A percentile compares a stretch with the other conserved stretches of the same genome.
These are phyloP conservation scores for Saprolegnia parasitica DNA, from an alignment of 352 stramenopile genomes.

Conservation along the genomic window DNA sequence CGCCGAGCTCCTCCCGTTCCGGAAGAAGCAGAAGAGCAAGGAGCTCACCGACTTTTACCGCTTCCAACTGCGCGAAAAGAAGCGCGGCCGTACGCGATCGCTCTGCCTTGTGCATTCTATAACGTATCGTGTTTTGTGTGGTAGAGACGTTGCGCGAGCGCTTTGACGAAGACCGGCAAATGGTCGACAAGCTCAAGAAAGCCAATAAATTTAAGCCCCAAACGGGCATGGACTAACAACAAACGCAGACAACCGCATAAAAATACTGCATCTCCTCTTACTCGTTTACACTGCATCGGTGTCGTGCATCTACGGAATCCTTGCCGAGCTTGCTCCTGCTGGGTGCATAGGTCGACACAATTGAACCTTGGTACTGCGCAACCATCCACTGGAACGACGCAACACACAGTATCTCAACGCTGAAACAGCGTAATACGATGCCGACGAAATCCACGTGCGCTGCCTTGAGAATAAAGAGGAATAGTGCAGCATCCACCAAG, in stretches of 20 bases:
- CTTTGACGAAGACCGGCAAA: conserved; percentile 73
- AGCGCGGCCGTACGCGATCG: conserved; percentile 63
- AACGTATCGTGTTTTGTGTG: conserved; percentile 34
- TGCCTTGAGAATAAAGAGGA: too few species aligned
- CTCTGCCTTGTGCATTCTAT: not conserved
- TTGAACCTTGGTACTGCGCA: too few species aligned
- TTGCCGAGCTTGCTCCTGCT: too few species aligned
- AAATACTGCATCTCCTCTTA: not conserved
- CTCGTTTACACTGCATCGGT: too few species aligned
- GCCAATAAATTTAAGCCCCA: conserved; percentile 78
- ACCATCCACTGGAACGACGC: too few species aligned
- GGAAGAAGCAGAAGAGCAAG: conserved; percentile 83
- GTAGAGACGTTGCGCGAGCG: conserved; percentile 75
- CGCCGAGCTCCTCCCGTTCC: conserved; percentile 44
- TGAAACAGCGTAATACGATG: too few species aligned
- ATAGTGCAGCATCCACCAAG: too few species aligned
- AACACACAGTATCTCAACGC: too few species aligned
- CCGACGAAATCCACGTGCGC: too few species aligned
- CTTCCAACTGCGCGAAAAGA: conserved; percentile 83
- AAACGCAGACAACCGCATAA: not conserved
- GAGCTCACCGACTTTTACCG: conserved; percentile 79
- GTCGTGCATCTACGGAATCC: too few species aligned
- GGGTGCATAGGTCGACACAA: too few species aligned
- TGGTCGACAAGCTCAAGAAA: conserved; percentile 81
- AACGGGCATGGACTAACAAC: conserved; percentile 28